phyloP scores from a whole-genome alignment of 805 yeast species.

The Komagataella kurtzmanii region DNA sequence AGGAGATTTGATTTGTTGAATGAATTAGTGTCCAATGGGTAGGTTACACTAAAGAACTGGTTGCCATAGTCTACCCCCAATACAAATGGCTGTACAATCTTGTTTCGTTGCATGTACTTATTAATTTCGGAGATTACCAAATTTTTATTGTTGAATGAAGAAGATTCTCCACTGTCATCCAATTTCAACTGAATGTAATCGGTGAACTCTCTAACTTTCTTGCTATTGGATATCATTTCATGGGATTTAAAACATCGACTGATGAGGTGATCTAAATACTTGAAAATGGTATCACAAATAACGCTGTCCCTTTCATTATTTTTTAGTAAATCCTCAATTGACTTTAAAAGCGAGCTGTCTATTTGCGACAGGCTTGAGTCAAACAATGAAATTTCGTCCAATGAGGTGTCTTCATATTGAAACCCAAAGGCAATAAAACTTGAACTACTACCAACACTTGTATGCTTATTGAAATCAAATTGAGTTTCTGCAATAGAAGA shows the following conservation, averaged over 20 bases:
- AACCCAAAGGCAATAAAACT: background rate
- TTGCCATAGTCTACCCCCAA: slow-evolving; percentile 11
- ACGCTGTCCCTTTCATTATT: background rate
- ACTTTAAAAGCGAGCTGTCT: background rate
- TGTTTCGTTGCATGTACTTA: slow-evolving; percentile 11
- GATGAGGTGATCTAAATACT: background rate
- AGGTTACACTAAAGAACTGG: slow-evolving; percentile 9
- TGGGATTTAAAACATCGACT: background rate
- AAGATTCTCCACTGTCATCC: background rate
- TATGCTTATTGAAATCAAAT: background rate
- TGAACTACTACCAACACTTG: background rate
- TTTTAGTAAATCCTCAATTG: background rate
- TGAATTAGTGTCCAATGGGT: slow-evolving; percentile 8
- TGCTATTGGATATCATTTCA: background rate
- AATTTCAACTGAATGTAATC: background rate
- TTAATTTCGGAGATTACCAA: slow-evolving; percentile 7
- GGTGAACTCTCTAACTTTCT: background rate
- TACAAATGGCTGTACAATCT: slow-evolving; percentile 14
- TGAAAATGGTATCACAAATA: background rate
- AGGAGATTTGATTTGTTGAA: slow-evolving; percentile 10
- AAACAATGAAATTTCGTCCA: background rate
- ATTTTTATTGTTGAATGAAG: background rate
- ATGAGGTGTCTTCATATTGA: background rate
- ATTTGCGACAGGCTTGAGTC: background rate
- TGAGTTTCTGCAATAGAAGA: background rate